phyloP scores from a whole-genome alignment of 176 grass and related monocot genomes.

The Musa troglodytarum region DNA sequence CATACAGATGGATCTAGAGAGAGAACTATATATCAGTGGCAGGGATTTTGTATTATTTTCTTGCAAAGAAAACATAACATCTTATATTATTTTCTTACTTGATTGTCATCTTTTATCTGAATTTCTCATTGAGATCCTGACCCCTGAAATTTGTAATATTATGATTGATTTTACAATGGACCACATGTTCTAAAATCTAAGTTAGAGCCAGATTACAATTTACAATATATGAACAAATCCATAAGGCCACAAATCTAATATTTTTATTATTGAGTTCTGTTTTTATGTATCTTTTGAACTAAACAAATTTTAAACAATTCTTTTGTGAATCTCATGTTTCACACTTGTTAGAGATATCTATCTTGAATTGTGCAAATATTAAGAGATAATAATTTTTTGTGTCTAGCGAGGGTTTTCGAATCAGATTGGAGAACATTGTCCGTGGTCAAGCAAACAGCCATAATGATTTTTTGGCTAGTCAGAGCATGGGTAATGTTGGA shows the following conservation, averaged over 20 bases:
- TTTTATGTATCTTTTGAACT: not conserved
- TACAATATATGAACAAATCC: not conserved
- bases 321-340: not conserved
- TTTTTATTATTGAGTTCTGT: not conserved
- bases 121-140: not conserved
- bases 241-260: not conserved
- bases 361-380: not conserved
- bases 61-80: not conserved
- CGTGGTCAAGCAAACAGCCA: conserved; percentile 53
- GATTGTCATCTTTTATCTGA: too few species aligned
- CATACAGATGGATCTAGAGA: not conserved
- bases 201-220: not conserved
- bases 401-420: conserved; percentile 66
- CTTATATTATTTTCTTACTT: not conserved
- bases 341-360: not conserved
- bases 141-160: not conserved
- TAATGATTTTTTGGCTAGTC: conserved; percentile 40
- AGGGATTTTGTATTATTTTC: not conserved
- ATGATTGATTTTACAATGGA: not conserved
- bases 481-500: conserved; percentile 29
- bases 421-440: conserved; percentile 87
- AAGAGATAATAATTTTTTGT: conserved; percentile 36
- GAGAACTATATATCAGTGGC: too few species aligned
- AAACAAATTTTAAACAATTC: not conserved
- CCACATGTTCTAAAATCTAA: not conserved